Base-by-base conservation (phyloP, 768 basidiomycete genomes). In the Suillus luteus region DNA sequence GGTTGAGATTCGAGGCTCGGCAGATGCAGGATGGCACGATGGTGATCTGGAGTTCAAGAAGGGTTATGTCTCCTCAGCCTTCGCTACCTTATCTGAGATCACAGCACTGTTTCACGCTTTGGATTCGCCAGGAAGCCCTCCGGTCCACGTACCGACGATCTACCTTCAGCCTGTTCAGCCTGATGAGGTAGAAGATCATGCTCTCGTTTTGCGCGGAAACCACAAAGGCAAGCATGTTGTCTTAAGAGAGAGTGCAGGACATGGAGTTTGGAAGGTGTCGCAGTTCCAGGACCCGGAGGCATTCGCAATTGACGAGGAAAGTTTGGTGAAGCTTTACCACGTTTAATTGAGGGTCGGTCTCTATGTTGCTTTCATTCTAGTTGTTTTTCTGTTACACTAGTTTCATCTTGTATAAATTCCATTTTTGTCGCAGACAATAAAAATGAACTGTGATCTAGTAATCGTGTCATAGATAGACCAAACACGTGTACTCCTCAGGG, bases 171-270 rank as follows among this genome's bases (percentile, higher is more conserved):
- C 83, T 5, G 70, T 82, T 9, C 71, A 65, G 15, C 84, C 85
- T 0, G 63, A 66, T 2, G 61, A 67, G 14, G 76, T 73, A 49
- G 81, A 79, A 9, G 82, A 87, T 49, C 79, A 79, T 44, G 88
- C 85, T 6, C 64, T 89, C 48, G 78, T 81, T 24, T 72, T 87
- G 60, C 77, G 78, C 6, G 86, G 85, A 1, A 62, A 68, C 22
- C 65, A 73, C 43, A 81, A 76, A 66, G 84, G 83, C 19, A 71
- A 70, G 24, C 73, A 80, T 61, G 79, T 86, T 63, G 76, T 82
- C 46, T 73, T 87, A 63, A 72, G 81, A 41, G 77, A 82, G 62
- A 67, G 69, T 37, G 68, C 78, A 35, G 75, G 80, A 46, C 67
- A 68, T 4, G 70, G 40, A 0, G 43, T 69, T 41, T 75, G 74